phyloP scores from a whole-genome alignment of 257 asterid species.

The Solanum ossicruentum region DNA sequence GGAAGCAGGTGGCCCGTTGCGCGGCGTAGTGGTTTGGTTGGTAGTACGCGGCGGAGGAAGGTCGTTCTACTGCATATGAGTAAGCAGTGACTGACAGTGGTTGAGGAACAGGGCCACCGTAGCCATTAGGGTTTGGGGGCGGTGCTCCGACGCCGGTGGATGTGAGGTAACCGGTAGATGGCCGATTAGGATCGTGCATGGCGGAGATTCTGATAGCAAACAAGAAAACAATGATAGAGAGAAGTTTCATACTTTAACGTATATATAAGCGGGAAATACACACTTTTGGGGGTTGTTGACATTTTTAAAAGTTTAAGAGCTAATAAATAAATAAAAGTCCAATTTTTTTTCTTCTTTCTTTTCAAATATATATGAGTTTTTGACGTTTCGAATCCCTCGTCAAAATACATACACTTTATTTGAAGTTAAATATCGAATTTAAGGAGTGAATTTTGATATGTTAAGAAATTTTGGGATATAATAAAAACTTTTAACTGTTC shows the following conservation, averaged over 20 bases:
- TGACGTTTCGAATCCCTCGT: neutral
- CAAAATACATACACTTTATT: neutral
- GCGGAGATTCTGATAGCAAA: neutral
- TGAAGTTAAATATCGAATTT: neutral
- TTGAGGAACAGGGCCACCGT: neutral
- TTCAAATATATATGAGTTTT: too few species aligned
- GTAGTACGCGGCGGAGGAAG: constrained; percentile 14
- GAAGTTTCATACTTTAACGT: neutral
- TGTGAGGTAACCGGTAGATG: constrained; percentile 74
- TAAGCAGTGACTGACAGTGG: constrained; percentile 35
- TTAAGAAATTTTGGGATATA: neutral
- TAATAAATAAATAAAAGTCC: neutral
- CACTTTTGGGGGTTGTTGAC: neutral
- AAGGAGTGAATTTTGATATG: neutral
- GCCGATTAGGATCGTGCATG: constrained; percentile 56
- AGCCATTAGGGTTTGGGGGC: constrained; percentile 24
- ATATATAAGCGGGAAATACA: neutral
- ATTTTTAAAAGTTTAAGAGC: neutral
- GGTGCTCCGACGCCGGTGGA: neutral
- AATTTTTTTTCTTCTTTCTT: neutral
- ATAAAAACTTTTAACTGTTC: too few species aligned
- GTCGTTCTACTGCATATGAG: constrained; percentile 44
- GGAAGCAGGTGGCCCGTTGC: constrained; percentile 58
- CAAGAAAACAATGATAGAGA: too few species aligned
- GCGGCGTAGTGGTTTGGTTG: constrained; percentile 28